Base-by-base conservation (phyloP, 352 stramenopile species). In the Pythium periplocum region DNA sequence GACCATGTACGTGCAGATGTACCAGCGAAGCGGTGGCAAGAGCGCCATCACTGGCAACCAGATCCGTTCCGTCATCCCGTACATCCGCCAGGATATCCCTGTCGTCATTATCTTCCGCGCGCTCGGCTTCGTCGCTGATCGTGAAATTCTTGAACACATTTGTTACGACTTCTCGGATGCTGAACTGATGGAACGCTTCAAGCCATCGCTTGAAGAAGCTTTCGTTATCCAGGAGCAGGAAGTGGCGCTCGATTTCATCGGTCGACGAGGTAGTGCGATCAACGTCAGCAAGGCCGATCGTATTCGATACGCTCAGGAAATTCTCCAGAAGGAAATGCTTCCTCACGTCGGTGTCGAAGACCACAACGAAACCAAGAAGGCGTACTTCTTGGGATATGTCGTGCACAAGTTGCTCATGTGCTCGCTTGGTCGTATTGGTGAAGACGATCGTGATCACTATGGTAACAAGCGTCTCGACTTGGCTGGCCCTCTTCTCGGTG, bases 371-470 rank as follows among this genome's bases (percentile, higher is more conserved):
- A 98, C 95, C 4, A 96, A 96, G 69, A 97, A 97, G 55, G 83
- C 87, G 8, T 99, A 99, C 69, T 99, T 99, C 69, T 71, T 99
- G 6, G 96, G 96, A 42, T 99, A 99, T 73, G 96, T 98, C 10
- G 97, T 99, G 30, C 96, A 99, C 86, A 99, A 99, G 68, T 68
- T 99, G 55, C 86, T 99, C 42, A 98, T 98, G 87, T 99, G 97
- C 66, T 98, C 95, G 55, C 77, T 99, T 9, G 96, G 96, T 34
- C 87, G 97, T 35, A 87, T 97, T 30, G 93, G 97, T 26, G 96
- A 99, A 73, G 97, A 99, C 66, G 98, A 99, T 72, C 92, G 97
- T 60, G 98, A 99, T 83, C 97, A 99, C 71, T 99, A 99, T 76
- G 96, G 96, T 49, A 99, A 99, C 83, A 99, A 99, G 68, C 88